Conservation (phyloP, 306 rosid species). For the Vigna nakashimae region DNA sequence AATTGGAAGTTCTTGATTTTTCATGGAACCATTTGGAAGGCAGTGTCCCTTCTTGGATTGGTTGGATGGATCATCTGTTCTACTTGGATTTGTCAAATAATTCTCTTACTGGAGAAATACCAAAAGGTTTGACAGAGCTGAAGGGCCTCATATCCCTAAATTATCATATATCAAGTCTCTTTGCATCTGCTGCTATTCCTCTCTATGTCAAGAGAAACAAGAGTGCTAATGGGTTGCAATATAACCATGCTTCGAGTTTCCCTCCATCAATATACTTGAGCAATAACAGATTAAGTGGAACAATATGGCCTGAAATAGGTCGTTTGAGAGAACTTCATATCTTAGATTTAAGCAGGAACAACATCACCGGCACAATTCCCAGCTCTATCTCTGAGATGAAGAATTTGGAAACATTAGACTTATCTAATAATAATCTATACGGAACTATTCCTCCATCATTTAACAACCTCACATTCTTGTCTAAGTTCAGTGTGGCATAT, state of each 20-base stretch:
- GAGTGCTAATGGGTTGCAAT: slow-evolving; percentile 61
- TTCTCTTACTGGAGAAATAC: slow-evolving; percentile 67
- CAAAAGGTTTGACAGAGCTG: slow-evolving; percentile 57
- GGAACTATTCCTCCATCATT: slow-evolving; percentile 64
- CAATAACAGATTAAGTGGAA: slow-evolving; percentile 61
- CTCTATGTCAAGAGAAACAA: slow-evolving; percentile 63
- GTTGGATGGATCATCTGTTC: slow-evolving; percentile 60
- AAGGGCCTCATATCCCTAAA: slow-evolving; percentile 53
- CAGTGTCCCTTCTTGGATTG: slow-evolving; percentile 59
- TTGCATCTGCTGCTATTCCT: slow-evolving; percentile 57
- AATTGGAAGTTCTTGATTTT: slow-evolving; percentile 60
- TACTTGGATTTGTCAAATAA: slow-evolving; percentile 71
- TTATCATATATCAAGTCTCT: slow-evolving; percentile 35
- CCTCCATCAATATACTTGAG: slow-evolving; percentile 71
- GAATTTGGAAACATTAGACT: slow-evolving; percentile 68
- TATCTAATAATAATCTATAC: slow-evolving; percentile 61
- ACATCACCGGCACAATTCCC: slow-evolving; percentile 63
- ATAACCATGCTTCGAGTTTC: slow-evolving; percentile 65
- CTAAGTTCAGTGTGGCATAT: slow-evolving; percentile 68
- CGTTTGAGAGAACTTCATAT: slow-evolving; percentile 55
- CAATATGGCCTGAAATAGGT: slow-evolving; percentile 59
- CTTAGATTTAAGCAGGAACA: slow-evolving; percentile 66
- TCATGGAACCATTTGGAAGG: slow-evolving; percentile 68
- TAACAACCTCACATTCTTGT: slow-evolving; percentile 63
- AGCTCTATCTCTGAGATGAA: slow-evolving; percentile 66